Evolutionary conservation across 495 filamentous ascomycete genomes (phyloP), one percentile per base, ranked within the genome.

Genomic region (Annulohypoxylon stygium): DNA sequence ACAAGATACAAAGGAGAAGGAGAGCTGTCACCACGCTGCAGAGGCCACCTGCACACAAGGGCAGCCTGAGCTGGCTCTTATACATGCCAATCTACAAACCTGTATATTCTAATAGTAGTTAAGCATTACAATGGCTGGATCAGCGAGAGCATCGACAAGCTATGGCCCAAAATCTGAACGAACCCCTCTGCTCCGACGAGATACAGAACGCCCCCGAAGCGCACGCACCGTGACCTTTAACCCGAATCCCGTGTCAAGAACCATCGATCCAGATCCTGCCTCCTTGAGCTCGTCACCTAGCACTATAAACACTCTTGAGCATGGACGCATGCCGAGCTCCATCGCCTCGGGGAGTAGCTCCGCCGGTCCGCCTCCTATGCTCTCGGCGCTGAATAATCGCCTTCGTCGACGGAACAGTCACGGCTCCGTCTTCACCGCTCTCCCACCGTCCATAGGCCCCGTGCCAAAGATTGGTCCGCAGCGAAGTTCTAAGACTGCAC

Each of bases 401-500:
- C 90, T 98, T 51, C 91, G 93, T 23, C 86, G 94, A 74, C 88
- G 94, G 59, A 94, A 97, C 75, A 95, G 93, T 80, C 89, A 93
- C 76, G 91, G 92, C 33, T 60, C 76, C 30, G 72, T 83, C 39
- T 88, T 93, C 66, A 86, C 90, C 6, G 81, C 85, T 20, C 81
- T 84, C 8, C 78, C 85, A 0, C 83, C 82, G 1, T 80, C 81
- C 7, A 69, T 84, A 3, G 64, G 63, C 30, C 67, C 67, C 14
- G 82, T 87, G 6, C 83, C 90, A 9, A 99, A 99, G 83, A 95
- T 98, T 61, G 96, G 96, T 3, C 94, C 97, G 7, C 96, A 98
- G 75, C 84, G 96, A 79, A 98, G 95, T 48, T 97, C 94, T 33
- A 96, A 97, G 79, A 97, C 92, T 64, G 93, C 93, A 1, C 93